Evolutionary conservation across 768 basidiomycete genomes (phyloP).

Genomic region (button mushroom (Agaricus bisporus)): DNA sequence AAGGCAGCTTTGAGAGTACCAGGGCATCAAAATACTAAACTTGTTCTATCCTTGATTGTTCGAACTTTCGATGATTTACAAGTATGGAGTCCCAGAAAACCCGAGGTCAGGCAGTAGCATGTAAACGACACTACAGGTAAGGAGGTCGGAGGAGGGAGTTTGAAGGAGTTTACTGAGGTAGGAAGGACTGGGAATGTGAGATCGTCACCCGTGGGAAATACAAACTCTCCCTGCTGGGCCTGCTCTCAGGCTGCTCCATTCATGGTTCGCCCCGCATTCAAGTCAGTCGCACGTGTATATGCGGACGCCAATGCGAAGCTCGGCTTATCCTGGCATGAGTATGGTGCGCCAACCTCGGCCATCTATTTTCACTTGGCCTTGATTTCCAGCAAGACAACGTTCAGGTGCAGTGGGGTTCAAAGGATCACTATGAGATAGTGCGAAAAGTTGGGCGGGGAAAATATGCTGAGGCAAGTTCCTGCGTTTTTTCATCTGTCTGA

Average conservation of each 20-base stretch:
- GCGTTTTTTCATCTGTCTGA: conserved; percentile 6
- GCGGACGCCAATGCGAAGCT: conserved; percentile 82
- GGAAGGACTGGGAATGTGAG: neutral
- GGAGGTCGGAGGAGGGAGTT: too few relatives aligned
- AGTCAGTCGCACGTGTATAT: conserved; percentile 84
- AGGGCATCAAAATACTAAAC: too few relatives aligned
- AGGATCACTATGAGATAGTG: conserved; percentile 97
- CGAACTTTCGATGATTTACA: too few relatives aligned
- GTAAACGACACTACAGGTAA: too few relatives aligned
- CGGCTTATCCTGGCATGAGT: conserved; percentile 93
- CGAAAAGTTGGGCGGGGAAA: conserved; percentile 94
- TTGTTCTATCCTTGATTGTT: too few relatives aligned
- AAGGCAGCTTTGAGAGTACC: too few relatives aligned
- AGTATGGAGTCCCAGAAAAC: too few relatives aligned
- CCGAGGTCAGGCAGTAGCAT: too few relatives aligned
- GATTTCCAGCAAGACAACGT: conserved; percentile 65
- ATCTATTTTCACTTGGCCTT: conserved; percentile 17
- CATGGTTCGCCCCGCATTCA: conserved; percentile 69
- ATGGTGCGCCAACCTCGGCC: conserved; percentile 49
- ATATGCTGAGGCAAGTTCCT: conserved; percentile 73
- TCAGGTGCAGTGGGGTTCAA: conserved; percentile 95
- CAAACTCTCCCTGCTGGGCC: conserved; percentile 16
- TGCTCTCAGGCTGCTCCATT: conserved; percentile 16
- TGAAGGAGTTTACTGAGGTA: too few relatives aligned
- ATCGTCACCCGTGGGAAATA: conserved; percentile 21